These are phyloP conservation scores for Solanum stenotomum DNA, from an alignment of 257 asterid species.

Conservation along the genomic window DNA sequence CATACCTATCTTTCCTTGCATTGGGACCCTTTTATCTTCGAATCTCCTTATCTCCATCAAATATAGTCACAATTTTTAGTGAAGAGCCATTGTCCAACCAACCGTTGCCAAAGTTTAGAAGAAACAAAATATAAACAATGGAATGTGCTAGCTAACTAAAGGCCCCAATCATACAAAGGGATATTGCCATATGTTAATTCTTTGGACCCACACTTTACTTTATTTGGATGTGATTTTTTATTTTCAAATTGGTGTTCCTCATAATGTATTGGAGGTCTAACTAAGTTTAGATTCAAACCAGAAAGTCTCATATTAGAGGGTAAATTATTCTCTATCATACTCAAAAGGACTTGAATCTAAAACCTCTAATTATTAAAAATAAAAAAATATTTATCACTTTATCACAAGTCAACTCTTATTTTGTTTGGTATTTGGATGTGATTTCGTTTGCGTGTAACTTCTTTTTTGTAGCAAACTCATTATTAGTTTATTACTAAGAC, in stretches of 20 bases:
- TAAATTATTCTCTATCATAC: too few relatives aligned
- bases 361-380: too few relatives aligned
- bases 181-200: neutral
- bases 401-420: too few relatives aligned
- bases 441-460: neutral
- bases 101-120: neutral
- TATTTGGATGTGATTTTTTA: neutral
- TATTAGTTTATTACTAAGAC: neutral
- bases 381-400: too few relatives aligned
- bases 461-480: neutral
- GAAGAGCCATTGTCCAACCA: neutral
- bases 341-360: accelerated
- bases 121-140: neutral
- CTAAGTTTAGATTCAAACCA: too few relatives aligned
- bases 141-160: neutral
- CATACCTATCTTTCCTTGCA: neutral
- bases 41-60: neutral
- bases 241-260: too few relatives aligned
- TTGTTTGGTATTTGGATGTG: too few relatives aligned
- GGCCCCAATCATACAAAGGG: neutral
- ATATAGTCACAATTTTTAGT: neutral
- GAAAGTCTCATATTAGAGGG: too few relatives aligned
- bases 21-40: neutral
- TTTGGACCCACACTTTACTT: neutral
- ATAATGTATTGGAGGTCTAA: too few relatives aligned